phyloP scores from a whole-genome alignment of 371 early-diverging fungal species.

The Chytridium lagenaria region DNA sequence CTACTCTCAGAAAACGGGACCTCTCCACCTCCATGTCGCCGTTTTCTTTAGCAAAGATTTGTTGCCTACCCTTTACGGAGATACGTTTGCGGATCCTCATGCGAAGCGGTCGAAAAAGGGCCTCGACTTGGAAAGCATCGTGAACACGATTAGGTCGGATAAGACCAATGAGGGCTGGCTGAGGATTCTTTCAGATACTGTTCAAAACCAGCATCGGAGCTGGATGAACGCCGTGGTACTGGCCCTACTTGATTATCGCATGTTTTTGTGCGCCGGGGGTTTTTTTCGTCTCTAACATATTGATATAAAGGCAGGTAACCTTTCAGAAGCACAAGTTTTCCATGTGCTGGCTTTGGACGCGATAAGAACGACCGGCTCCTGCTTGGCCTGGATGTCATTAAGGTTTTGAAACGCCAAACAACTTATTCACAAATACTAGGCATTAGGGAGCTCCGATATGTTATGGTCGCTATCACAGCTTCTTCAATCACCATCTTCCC shows the following conservation, averaged over 20 bases:
- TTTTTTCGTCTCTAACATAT: not conserved
- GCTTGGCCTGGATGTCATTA: not conserved
- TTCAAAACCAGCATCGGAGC: not conserved
- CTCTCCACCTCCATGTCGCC: conserved; percentile 51
- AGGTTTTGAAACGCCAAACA: not conserved
- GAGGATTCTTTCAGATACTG: not conserved
- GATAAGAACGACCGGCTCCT: not conserved
- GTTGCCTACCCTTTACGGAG: conserved; percentile 4
- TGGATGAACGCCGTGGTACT: not conserved
- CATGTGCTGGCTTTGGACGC: not conserved
- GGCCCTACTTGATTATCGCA: not conserved
- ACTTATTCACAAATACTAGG: too few relatives aligned
- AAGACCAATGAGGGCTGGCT: not conserved
- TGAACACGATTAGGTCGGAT: not conserved
- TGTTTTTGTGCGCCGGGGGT: not conserved
- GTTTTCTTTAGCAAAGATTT: conserved; percentile 24
- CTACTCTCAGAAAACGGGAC: conserved; percentile 54
- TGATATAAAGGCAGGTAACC: not conserved
- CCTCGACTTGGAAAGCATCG: not conserved
- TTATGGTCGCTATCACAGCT: not conserved
- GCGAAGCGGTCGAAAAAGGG: not conserved
- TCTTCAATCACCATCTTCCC: not conserved
- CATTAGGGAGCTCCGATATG: not conserved
- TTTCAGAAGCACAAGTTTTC: not conserved
- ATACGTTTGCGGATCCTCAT: not conserved